phyloP scores from a whole-genome alignment of 257 asterid genomes.

The Nicotiana undulata region DNA sequence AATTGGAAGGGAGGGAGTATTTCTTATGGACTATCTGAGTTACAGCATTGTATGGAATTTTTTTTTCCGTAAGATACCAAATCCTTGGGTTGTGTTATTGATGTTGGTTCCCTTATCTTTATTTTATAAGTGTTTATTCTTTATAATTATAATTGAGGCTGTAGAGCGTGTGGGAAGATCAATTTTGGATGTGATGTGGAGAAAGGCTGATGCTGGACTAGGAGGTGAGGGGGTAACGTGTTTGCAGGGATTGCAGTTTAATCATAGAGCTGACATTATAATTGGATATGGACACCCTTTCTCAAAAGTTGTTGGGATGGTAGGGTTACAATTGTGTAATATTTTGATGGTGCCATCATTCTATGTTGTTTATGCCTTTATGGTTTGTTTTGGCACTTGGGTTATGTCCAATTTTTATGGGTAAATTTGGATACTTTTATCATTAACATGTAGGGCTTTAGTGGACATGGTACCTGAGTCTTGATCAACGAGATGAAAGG shows the following conservation, averaged over 20 bases:
- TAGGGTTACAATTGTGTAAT: constrained; percentile 2
- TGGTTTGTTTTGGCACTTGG: not conserved
- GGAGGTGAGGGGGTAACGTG: not conserved
- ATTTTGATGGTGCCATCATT: not conserved
- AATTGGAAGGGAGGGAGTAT: too few relatives aligned
- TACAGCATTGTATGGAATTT: not conserved
- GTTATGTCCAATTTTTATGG: not conserved
- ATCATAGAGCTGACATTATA: constrained; percentile 9
- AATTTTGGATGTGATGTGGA: constrained; percentile 7
- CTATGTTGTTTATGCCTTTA: not conserved
- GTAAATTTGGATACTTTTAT: not conserved
- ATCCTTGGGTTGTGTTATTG: constrained; percentile 6
- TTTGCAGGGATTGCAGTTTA: not conserved
- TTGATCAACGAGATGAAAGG: not conserved
- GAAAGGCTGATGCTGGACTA: not conserved
- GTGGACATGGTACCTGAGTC: not conserved
- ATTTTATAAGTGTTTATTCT: not conserved
- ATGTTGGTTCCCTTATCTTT: constrained; percentile 1
- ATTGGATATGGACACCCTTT: constrained; percentile 1
- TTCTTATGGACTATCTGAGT: not conserved
- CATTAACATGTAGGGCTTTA: not conserved
- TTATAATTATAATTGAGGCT: constrained; percentile 5
- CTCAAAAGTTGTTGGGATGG: constrained; percentile 11
- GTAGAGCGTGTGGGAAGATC: constrained; percentile 20
- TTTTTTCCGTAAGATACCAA: constrained; percentile 6